Percentiles rank a stretch among this genome's conserved stretches.
Evolutionary conservation across 441 rosid genomes (phyloP).

Genomic region (Kokia cookei): DNA sequence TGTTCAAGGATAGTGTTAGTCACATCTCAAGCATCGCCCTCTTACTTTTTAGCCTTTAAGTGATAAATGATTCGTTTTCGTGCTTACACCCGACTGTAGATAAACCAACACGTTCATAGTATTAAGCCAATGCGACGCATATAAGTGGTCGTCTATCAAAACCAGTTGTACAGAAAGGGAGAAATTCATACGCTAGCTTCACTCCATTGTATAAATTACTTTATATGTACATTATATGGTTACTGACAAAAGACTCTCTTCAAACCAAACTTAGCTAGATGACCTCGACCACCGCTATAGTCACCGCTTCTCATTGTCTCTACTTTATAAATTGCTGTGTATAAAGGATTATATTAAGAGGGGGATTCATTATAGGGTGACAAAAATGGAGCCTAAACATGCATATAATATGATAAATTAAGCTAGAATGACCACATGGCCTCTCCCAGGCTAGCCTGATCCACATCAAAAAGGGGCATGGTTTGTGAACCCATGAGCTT

Average conservation of each 20-base stretch:
- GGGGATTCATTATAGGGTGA: background rate
- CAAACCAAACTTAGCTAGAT: constrained; percentile 3
- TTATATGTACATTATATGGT: background rate
- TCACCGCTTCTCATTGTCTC: background rate
- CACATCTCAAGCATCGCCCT: too few relatives aligned
- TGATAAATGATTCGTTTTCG: too few relatives aligned
- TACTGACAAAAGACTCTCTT: background rate
- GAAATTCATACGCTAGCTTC: background rate
- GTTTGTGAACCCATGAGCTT: constrained; percentile 46
- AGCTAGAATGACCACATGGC: constrained; percentile 63
- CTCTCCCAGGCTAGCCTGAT: constrained; percentile 56
- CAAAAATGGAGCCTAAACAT: constrained; percentile 1
- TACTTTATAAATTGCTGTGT: constrained; percentile 3
- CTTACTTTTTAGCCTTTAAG: too few relatives aligned
- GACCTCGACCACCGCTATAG: background rate
- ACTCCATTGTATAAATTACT: background rate
- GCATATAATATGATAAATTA: background rate
- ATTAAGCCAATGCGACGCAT: background rate
- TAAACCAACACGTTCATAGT: background rate
- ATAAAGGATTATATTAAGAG: background rate
- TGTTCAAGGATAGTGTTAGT: too few relatives aligned
- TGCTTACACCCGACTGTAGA: too few relatives aligned
- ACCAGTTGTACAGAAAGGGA: background rate
- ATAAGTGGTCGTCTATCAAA: background rate
- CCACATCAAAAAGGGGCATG: constrained; percentile 55